A percentile compares a stretch with the other conserved stretches of the same genome.
Evolutionary conservation across 2,329 filamentous ascomycete genomes (phyloP).

Genomic region (Fusarium scirpi): DNA sequence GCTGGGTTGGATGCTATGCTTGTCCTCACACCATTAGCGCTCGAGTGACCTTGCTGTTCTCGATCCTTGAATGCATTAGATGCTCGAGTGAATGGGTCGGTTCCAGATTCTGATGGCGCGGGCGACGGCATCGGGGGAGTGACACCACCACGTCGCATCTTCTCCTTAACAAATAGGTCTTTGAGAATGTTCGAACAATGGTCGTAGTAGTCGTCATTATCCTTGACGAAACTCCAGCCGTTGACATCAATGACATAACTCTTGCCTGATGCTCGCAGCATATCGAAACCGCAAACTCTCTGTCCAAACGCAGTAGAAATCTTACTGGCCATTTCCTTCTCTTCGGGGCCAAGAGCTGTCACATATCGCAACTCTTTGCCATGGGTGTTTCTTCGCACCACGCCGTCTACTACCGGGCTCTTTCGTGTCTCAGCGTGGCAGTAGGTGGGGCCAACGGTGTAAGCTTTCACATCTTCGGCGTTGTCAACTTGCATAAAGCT

Average conservation of each 20-base stretch:
- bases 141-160: constrained; percentile 72
- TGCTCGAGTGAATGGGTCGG: constrained; percentile 55
- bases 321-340: constrained; percentile 86
- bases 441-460: constrained; percentile 92
- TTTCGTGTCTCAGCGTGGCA: constrained; percentile 98
- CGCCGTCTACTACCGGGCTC: constrained; percentile 94
- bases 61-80: constrained; percentile 55
- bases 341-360: constrained; percentile 82
- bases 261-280: constrained; percentile 86
- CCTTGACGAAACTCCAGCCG: constrained; percentile 99
- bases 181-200: constrained; percentile 87
- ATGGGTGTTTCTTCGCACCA: constrained; percentile 95
- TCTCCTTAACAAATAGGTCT: constrained; percentile 88
- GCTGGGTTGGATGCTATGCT: constrained; percentile 42
- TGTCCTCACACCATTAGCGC: constrained; percentile 46
- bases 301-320: constrained; percentile 95
- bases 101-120: constrained; percentile 59
- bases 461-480: constrained; percentile 97
- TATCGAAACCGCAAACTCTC: constrained; percentile 93
- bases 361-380: constrained; percentile 98
- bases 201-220: constrained; percentile 98
- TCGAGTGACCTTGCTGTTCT: constrained; percentile 47
- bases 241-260: constrained; percentile 99
- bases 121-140: constrained; percentile 65
- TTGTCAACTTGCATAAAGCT: constrained; percentile 98